Conservation (phyloP, 495 filamentous ascomycete species). For the Xylaria cubensis region DNA sequence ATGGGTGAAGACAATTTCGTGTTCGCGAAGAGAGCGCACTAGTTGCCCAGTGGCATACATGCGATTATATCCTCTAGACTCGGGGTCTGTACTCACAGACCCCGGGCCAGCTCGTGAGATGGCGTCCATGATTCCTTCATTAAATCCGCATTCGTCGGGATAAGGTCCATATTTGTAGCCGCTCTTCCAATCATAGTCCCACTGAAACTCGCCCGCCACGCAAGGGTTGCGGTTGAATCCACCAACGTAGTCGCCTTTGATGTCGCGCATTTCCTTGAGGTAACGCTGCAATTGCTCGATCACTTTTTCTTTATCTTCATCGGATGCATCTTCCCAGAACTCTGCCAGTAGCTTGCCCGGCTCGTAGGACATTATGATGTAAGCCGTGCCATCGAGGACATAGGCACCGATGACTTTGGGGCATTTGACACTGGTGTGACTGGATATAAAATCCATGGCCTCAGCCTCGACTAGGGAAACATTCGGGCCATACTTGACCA, state of each 20-base stretch:
- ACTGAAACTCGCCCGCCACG: too few species aligned
- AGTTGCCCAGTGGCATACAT: background rate
- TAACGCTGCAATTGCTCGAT: background rate
- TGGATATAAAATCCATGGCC: constrained; percentile 11
- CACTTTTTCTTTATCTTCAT: background rate
- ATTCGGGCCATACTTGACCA: background rate
- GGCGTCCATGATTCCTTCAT: too few species aligned
- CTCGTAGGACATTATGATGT: constrained; percentile 16
- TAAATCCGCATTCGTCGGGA: background rate
- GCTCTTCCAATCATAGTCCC: too few species aligned
- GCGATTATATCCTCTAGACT: constrained; percentile 1
- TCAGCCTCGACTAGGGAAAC: constrained; percentile 11
- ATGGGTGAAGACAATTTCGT: background rate
- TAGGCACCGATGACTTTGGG: constrained; percentile 19
- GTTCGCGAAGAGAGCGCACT: background rate
- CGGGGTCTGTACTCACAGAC: background rate
- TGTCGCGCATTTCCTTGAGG: constrained; percentile 5
- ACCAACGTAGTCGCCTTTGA: background rate
- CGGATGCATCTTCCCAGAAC: constrained; percentile 2
- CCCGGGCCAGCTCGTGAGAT: too few species aligned
- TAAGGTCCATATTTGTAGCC: background rate
- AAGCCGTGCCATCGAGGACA: background rate
- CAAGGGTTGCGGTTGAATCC: too few species aligned
- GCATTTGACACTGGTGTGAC: constrained; percentile 14
- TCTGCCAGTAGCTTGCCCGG: background rate